Evolutionary conservation across 345 rosid genomes (phyloP), one percentile per base, ranked within the genome.

Genomic region (Sonneratia caseolaris): DNA sequence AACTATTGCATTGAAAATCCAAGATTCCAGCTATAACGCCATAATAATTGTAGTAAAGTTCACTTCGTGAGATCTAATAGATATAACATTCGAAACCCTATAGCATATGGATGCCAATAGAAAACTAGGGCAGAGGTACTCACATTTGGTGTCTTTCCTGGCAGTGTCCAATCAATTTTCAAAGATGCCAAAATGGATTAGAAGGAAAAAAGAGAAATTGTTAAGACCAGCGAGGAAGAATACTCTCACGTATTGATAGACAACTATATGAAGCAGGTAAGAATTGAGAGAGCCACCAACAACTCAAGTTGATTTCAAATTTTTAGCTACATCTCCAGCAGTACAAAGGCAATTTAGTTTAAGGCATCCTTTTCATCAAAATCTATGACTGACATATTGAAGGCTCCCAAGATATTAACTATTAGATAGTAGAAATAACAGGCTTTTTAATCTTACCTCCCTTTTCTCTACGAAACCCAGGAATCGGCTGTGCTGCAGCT

Each of bases 401-500:
- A 42, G 37, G 70, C 37, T 12, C 6, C 70, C 12, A 7, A 6
- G 27, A 0, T 65, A n/a, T 43, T 64, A 5, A 4, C 27, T 19
- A n/a, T 47, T 1, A 47, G 32, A 56, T 35, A 37, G 19, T 66
- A 32, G 13, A 66, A 42, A n/a, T 24, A 43, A 27, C 0, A 61
- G 4, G 38, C 37, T 1, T 35, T 7, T 43, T 9, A 24, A 43
- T 59, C 40, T 42, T 81, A 89, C 98, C 98, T 85, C 98, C 98
- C 82, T 94, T 91, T 68, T 79, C 95, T 83, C 95, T 85, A 70
- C 98, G 89, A 75, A 94, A 94, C 32, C 98, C 97, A 0, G 97
- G 98, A 69, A 91, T 94, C 70, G 98, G 98, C 84, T 94, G 98
- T 32, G 97, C 97, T 35, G 88, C 98, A 71, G 91, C 96, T 37